Conservation (phyloP, 2,329 filamentous ascomycete genomes). For the Cladosporium oxysporum region DNA sequence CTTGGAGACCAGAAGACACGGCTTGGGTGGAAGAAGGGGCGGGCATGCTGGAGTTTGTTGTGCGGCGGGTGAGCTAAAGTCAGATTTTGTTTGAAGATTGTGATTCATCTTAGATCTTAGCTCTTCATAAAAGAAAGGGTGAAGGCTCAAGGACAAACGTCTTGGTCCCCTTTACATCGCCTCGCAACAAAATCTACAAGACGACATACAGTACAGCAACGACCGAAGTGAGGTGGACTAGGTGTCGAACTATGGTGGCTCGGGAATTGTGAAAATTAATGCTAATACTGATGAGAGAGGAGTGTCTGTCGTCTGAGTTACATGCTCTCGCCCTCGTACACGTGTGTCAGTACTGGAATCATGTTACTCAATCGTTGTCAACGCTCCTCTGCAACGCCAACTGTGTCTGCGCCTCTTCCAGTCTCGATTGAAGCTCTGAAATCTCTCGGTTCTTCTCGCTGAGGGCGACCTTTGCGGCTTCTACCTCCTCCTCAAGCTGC, state of each 20-base stretch:
- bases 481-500: not conserved
- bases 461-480: not conserved
- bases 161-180: no score
- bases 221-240: no score
- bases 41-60: conserved; percentile 22
- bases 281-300: no score
- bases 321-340: not conserved
- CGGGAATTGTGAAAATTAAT: no score
- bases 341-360: not conserved
- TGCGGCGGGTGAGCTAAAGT: conserved; percentile 2
- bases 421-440: not conserved
- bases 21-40: conserved; percentile 19
- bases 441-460: not conserved
- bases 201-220: no score
- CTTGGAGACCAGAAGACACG: conserved; percentile 13
- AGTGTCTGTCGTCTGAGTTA: not conserved
- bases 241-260: no score
- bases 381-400: not conserved
- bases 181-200: no score
- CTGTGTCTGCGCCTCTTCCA: not conserved
- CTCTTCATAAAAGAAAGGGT: no score
- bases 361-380: not conserved
- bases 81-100: not conserved
- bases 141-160: no score
- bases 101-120: not conserved